Conservation (phyloP, 208 protist genomes). For the Histomonas meleagridis region DNA sequence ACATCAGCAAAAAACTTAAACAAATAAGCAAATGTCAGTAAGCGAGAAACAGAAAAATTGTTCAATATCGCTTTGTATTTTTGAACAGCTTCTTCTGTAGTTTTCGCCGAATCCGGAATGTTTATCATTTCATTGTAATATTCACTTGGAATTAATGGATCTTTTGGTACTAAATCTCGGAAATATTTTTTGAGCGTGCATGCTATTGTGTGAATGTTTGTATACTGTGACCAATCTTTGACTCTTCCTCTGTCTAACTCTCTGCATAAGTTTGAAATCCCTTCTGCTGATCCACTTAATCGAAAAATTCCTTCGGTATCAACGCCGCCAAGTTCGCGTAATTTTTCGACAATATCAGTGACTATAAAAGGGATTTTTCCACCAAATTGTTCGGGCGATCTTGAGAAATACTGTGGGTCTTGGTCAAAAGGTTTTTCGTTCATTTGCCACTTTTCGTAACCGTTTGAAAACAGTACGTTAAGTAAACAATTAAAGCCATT, state of each 20-base stretch:
- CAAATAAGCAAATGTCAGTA: background rate
- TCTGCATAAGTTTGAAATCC: background rate
- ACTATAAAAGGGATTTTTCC: slow-evolving; percentile 23
- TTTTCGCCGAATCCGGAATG: background rate
- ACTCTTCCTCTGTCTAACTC: background rate
- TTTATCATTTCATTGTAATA: background rate
- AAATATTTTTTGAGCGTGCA: background rate
- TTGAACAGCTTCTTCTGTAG: background rate
- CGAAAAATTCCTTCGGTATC: background rate
- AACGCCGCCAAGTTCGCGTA: background rate
- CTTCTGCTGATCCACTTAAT: background rate
- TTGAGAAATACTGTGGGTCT: background rate
- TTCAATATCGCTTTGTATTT: background rate
- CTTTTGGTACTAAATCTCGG: background rate
- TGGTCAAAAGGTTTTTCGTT: too few species aligned
- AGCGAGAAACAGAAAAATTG: background rate
- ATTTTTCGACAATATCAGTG: background rate
- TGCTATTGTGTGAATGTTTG: background rate
- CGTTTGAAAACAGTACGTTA: too few species aligned
- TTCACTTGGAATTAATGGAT: background rate
- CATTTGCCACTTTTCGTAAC: too few species aligned
- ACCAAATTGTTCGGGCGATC: background rate
- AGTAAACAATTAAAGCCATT: too few species aligned
- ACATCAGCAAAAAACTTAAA: background rate
- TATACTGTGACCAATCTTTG: background rate